Conservation (phyloP, 169 alveolate genomes). For the Cryptosporidium muris region DNA sequence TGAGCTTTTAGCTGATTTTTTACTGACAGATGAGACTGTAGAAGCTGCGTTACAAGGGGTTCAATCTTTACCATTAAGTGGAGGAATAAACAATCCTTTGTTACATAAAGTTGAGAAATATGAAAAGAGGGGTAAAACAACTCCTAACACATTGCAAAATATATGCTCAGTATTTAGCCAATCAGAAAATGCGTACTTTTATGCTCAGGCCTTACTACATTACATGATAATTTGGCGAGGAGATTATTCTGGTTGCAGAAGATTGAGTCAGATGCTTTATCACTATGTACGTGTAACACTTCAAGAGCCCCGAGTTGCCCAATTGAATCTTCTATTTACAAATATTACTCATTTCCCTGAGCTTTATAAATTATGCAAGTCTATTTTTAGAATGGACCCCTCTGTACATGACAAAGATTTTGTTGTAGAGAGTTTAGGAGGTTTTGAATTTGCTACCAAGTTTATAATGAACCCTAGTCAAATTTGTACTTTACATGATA, state of each 20-base stretch:
- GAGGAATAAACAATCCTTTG: constrained; percentile 52
- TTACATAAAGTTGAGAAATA: not conserved
- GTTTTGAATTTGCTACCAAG: constrained; percentile 61
- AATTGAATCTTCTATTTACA: constrained; percentile 74
- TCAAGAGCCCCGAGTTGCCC: constrained; percentile 73
- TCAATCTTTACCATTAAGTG: constrained; percentile 56
- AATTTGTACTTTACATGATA: constrained; percentile 62
- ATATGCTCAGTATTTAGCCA: constrained; percentile 81
- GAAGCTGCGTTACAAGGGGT: constrained; percentile 75
- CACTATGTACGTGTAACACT: constrained; percentile 72
- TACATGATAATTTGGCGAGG: constrained; percentile 86
- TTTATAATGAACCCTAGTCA: constrained; percentile 62
- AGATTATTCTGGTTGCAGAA: constrained; percentile 85
- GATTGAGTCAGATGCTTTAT: constrained; percentile 84
- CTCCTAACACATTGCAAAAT: constrained; percentile 75
- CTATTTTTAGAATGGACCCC: constrained; percentile 53
- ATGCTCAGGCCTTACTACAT: constrained; percentile 88
- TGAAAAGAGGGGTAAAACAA: constrained; percentile 8
- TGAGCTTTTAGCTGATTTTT: constrained; percentile 84
- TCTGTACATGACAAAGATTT: constrained; percentile 8
- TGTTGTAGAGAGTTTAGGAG: constrained; percentile 51
- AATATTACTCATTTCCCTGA: constrained; percentile 73
- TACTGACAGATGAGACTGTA: constrained; percentile 80
- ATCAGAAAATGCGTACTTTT: constrained; percentile 89
- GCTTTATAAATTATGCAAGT: constrained; percentile 67